Evolutionary conservation across 495 filamentous ascomycete species (phyloP), one percentile per base, ranked within the genome.

Genomic region (Neurospora cerealis): DNA sequence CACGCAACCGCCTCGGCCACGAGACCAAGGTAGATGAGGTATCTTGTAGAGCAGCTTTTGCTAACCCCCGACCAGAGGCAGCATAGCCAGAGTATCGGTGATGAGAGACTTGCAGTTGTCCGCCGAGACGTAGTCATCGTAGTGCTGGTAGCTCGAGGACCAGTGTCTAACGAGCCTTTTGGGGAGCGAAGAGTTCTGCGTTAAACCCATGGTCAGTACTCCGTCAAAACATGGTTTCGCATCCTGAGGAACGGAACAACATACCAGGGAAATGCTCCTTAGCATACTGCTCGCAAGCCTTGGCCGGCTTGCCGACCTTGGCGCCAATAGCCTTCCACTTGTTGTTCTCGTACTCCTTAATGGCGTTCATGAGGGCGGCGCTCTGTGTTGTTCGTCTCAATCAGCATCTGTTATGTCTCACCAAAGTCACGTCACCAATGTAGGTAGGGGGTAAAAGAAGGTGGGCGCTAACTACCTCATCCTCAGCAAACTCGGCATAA

Each of bases 221-320:
- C 40, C 15, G 40, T 42, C 40, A 42, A 19, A 5, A 6, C 6
- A 19, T 6, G 15, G 15, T 5, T 42, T 17, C 11, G 5, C 6
- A 42, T 42, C 28, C 11, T 11, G 48, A 15, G 37, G 2, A 5
- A 44, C 5, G 9, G 13, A 15, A 7, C 17, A 24, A 13, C 28
- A 19, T 76, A 78, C 77, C 85, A 41, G 85, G 91, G 80, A 97
- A 98, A 83, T 98, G 92, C 82, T 99, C 96, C 82, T 97, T 99
- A 42, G 96, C 96, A 82, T 97, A 98, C 81, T 97, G 94, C 80
- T 99, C 96, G 84, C 96, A 99, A 39, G 96, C 95, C 95, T 99
- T 99, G 71, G 96, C 96, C 21, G 96, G 96, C 85, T 99, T 99
- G 74, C 95, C 95, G 75, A 99, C 93, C 83, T 98, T 99, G 79